phyloP scores from a whole-genome alignment of 257 asterid genomes.

The Solanum clarkiae region DNA sequence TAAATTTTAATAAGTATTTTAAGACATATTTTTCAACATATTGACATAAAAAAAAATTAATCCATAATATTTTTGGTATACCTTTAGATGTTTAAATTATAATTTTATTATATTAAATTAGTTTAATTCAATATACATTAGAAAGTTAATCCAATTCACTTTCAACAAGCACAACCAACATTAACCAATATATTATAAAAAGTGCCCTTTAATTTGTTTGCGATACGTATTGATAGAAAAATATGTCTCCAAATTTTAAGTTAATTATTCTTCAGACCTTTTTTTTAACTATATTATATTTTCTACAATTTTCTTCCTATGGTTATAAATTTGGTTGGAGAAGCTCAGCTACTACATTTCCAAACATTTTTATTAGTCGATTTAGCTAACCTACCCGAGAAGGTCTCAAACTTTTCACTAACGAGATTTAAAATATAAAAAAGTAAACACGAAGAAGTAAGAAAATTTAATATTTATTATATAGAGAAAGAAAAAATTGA shows the following conservation, averaged over 20 bases:
- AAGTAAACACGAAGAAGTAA: not conserved
- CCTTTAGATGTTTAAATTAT: no score
- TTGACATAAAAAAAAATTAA: not conserved
- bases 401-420: not conserved
- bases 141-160: no score
- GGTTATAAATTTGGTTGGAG: not conserved
- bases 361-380: not conserved
- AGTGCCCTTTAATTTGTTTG: not conserved
- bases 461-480: not conserved
- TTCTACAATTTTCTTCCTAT: not conserved
- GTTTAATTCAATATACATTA: no score
- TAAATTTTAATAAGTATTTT: not conserved
- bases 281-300: not conserved
- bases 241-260: not conserved
- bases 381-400: not conserved
- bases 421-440: not conserved
- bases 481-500: not conserved
- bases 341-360: not conserved
- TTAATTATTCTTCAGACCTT: not conserved
- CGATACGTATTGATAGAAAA: not conserved
- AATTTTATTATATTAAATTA: no score
- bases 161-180: no score
- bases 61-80: fast-evolving
- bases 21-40: not conserved
- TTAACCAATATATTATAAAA: not conserved